Evolutionary conservation across 768 basidiomycete genomes (phyloP).

Genomic region (Phylloporus rhodoxanthus): DNA sequence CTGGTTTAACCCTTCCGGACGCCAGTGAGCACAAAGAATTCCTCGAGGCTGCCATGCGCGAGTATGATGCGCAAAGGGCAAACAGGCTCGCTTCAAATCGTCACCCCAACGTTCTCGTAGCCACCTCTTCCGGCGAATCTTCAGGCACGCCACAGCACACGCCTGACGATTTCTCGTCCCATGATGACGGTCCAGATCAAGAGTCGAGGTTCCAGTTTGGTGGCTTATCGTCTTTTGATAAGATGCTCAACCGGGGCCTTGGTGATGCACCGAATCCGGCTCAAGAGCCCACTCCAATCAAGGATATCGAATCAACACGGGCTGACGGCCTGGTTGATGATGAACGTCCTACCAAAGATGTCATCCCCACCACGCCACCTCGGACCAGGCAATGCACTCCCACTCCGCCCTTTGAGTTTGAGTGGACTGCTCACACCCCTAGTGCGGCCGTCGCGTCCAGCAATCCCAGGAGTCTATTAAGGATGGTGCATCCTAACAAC

Average conservation of each 20-base stretch:
- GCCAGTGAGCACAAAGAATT: slow-evolving; percentile 32
- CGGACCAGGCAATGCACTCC: slow-evolving; percentile 3
- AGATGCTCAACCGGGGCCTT: slow-evolving; percentile 33
- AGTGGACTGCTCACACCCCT: slow-evolving; percentile 19
- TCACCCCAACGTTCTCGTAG: slow-evolving; percentile 38
- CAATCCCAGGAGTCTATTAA: slow-evolving; percentile 27
- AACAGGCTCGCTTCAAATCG: slow-evolving; percentile 5
- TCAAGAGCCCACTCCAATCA: slow-evolving; percentile 14
- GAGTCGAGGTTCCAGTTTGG: slow-evolving; percentile 33
- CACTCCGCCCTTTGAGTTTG: slow-evolving; percentile 17
- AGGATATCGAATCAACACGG: slow-evolving; percentile 6
- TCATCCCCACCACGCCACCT: neutral
- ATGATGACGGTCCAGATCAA: slow-evolving; percentile 14
- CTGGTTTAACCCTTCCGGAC: slow-evolving; percentile 46
- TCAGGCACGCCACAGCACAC: slow-evolving; percentile 12
- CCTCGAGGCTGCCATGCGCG: slow-evolving; percentile 20
- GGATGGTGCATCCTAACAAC: slow-evolving; percentile 32
- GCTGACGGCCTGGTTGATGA: slow-evolving; percentile 1
- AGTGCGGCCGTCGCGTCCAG: slow-evolving; percentile 16
- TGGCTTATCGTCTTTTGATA: slow-evolving; percentile 38
- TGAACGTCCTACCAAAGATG: slow-evolving; percentile 1
- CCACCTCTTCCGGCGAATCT: slow-evolving; percentile 43
- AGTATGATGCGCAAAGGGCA: slow-evolving; percentile 22
- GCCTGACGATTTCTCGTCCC: slow-evolving; percentile 9
- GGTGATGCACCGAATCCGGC: slow-evolving; percentile 20